Conservation (phyloP, 805 yeast species). For the Zygoascus biomembranicola region DNA sequence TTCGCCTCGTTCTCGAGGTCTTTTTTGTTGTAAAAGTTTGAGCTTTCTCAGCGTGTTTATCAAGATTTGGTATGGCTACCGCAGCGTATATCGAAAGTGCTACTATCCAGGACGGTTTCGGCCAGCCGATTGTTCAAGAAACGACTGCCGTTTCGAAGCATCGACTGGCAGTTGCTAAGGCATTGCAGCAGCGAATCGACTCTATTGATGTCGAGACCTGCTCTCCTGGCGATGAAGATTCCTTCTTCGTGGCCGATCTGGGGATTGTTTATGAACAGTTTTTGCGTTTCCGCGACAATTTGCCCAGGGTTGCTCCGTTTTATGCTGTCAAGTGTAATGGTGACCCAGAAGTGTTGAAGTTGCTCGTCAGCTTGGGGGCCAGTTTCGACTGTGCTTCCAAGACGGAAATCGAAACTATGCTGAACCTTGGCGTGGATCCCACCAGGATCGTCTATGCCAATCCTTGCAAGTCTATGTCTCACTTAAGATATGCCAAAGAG, state of each 20-base stretch:
- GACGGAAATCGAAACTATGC: constrained; percentile 64
- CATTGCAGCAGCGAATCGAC: constrained; percentile 17
- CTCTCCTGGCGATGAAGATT: constrained; percentile 69
- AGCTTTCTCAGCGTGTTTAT: not conserved
- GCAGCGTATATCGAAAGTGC: not conserved
- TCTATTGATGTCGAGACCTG: constrained; percentile 49
- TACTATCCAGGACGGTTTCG: not conserved
- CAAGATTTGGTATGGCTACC: not conserved
- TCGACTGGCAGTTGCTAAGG: constrained; percentile 13
- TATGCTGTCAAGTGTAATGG: constrained; percentile 96
- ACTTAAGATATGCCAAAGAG: constrained; percentile 58
- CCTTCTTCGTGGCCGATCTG: constrained; percentile 83
- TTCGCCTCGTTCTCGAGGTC: constrained; percentile 19
- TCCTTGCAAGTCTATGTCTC: constrained; percentile 87
- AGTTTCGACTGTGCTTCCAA: constrained; percentile 93
- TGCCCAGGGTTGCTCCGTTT: constrained; percentile 77
- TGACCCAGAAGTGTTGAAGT: constrained; percentile 47
- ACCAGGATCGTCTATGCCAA: constrained; percentile 78
- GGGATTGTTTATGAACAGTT: constrained; percentile 59
- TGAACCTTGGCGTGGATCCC: constrained; percentile 55
- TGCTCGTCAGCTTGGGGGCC: constrained; percentile 54
- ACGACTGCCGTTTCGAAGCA: not conserved
- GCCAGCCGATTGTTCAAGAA: not conserved
- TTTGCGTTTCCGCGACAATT: constrained; percentile 49
- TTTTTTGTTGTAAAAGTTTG: not conserved